phyloP scores from a whole-genome alignment of 129 eudicot species.

The Silybum marianum region DNA sequence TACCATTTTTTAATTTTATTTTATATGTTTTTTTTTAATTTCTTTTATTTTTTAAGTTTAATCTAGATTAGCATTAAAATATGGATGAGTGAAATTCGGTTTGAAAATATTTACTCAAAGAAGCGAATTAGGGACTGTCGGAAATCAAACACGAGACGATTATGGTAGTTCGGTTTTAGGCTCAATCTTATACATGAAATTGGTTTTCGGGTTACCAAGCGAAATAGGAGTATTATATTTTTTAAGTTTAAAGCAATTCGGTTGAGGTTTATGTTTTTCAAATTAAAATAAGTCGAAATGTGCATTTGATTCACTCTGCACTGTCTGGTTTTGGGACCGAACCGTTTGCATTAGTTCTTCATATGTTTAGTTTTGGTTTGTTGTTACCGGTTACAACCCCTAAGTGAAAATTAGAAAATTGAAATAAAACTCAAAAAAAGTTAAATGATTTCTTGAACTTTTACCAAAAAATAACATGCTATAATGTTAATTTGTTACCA shows the following conservation, averaged over 20 bases:
- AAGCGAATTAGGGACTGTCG: background rate
- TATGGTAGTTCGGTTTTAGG: background rate
- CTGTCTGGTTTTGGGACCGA: background rate
- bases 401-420: too few relatives aligned
- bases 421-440: too few relatives aligned
- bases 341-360: background rate
- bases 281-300: background rate
- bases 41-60: background rate
- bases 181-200: background rate
- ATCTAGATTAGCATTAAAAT: background rate
- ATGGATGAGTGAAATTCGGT: background rate
- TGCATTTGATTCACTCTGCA: too few relatives aligned
- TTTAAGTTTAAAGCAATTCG: background rate
- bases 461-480: background rate
- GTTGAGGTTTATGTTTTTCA: background rate
- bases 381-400: background rate
- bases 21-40: background rate
- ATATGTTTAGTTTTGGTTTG: background rate
- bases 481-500: background rate
- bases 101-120: background rate
- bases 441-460: background rate
- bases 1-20: background rate
- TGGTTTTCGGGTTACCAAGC: background rate
- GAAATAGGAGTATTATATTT: background rate
- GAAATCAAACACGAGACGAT: background rate